Percentiles rank a stretch among this genome's conserved stretches.
Evolutionary conservation across 1,284 basidiomycete genomes (phyloP).

Genomic region (Xerocomus minutiporus): DNA sequence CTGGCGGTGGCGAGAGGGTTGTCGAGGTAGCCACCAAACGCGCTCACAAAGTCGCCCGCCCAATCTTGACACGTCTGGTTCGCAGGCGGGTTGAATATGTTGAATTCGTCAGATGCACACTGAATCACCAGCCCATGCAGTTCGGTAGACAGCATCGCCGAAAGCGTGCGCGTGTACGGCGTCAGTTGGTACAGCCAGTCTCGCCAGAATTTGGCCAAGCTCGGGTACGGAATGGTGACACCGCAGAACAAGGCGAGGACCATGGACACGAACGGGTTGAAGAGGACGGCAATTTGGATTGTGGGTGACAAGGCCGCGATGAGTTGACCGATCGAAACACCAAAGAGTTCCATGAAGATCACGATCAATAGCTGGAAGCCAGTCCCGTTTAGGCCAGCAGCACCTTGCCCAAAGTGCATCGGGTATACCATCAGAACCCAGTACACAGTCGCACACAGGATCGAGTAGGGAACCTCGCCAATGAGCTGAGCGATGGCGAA

Average conservation of each 20-base stretch:
- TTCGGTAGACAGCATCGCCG: slow-evolving; percentile 75
- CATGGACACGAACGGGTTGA: slow-evolving; percentile 74
- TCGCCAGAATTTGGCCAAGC: slow-evolving; percentile 68
- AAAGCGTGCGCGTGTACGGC: slow-evolving; percentile 71
- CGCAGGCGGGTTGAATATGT: slow-evolving; percentile 63
- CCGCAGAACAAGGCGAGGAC: slow-evolving; percentile 73
- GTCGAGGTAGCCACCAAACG: slow-evolving; percentile 74
- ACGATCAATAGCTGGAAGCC: slow-evolving; percentile 73
- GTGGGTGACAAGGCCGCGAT: slow-evolving; percentile 75
- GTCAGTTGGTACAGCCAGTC: slow-evolving; percentile 70
- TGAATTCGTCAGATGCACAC: slow-evolving; percentile 68
- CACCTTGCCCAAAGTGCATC: slow-evolving; percentile 67
- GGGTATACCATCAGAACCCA: slow-evolving; percentile 78
- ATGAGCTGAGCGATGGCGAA: slow-evolving; percentile 81
- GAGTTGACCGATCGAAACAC: slow-evolving; percentile 72
- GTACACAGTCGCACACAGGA: slow-evolving; percentile 70
- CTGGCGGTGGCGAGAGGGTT: slow-evolving; percentile 57
- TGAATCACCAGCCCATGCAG: slow-evolving; percentile 68
- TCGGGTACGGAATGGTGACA: slow-evolving; percentile 74
- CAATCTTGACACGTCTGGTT: slow-evolving; percentile 73
- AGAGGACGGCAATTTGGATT: slow-evolving; percentile 73
- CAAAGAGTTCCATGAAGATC: slow-evolving; percentile 71
- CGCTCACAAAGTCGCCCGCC: slow-evolving; percentile 62
- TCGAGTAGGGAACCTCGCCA: slow-evolving; percentile 78
- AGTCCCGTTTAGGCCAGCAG: slow-evolving; percentile 56